Evolutionary conservation across 169 alveolate species (phyloP).

Genomic region (Cryptosporidium tyzzeri): DNA sequence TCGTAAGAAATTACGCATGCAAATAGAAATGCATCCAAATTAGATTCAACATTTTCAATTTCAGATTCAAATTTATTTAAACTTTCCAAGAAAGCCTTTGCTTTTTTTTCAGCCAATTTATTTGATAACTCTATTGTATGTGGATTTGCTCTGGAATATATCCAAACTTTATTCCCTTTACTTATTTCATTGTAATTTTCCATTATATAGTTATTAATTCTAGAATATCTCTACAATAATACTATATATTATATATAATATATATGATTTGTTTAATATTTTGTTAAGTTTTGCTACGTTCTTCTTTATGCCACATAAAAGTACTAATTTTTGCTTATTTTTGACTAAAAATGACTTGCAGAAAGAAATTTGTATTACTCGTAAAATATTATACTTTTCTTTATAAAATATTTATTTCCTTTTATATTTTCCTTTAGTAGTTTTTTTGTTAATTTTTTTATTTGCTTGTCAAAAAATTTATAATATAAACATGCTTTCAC

Average conservation of each 20-base stretch:
- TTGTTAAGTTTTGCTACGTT: not conserved
- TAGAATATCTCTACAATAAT: not conserved
- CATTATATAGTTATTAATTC: slow-evolving; percentile 15
- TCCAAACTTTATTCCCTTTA: slow-evolving; percentile 53
- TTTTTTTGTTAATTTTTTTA: slow-evolving; percentile 5
- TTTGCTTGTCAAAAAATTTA: slow-evolving; percentile 64
- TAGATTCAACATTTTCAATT: not conserved
- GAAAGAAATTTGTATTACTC: not conserved
- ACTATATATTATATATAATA: not conserved
- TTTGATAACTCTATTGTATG: slow-evolving; percentile 33
- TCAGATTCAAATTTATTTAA: not conserved
- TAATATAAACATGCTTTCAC: slow-evolving; percentile 47
- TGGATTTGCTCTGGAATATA: slow-evolving; percentile 50
- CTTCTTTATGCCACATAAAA: slow-evolving; percentile 42
- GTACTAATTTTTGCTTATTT: not conserved
- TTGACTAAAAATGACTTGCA: not conserved
- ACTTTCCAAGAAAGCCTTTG: not conserved
- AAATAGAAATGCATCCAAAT: slow-evolving; percentile 25
- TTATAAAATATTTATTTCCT: not conserved
- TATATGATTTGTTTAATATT: slow-evolving; percentile 6
- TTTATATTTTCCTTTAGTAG: not conserved
- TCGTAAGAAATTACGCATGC: slow-evolving; percentile 19
- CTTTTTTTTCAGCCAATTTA: slow-evolving; percentile 26
- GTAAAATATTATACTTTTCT: not conserved
- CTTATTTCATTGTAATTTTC: slow-evolving; percentile 9